A percentile compares a stretch with the other conserved stretches of the same genome.
Evolutionary conservation across 169 alveolate genomes (phyloP).

Genomic region (Babesia bovis): DNA sequence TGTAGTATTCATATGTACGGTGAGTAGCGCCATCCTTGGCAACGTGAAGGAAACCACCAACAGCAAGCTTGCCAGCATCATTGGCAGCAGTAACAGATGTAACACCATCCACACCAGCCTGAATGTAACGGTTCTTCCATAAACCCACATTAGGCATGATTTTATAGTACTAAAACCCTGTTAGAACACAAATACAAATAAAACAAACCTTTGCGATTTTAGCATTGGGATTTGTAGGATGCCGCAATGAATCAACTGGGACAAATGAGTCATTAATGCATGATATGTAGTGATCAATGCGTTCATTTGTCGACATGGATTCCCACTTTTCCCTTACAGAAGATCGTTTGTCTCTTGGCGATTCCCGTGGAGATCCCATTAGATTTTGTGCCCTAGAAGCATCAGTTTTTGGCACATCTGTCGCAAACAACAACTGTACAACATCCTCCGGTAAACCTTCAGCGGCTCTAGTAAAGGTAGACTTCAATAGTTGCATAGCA

Average conservation of each 20-base stretch:
- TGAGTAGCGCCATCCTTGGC: constrained; percentile 64
- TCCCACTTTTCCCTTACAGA: constrained; percentile 30
- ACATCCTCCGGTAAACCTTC: constrained; percentile 28
- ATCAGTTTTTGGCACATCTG: background rate
- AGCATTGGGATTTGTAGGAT: constrained; percentile 50
- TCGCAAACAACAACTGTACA: background rate
- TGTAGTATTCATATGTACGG: constrained; percentile 56
- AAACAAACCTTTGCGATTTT: constrained; percentile 54
- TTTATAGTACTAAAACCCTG: constrained; percentile 31
- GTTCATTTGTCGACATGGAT: constrained; percentile 36
- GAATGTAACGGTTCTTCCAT: constrained; percentile 64
- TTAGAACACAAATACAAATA: background rate
- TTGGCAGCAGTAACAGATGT: constrained; percentile 19
- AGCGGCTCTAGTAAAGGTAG: background rate
- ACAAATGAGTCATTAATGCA: constrained; percentile 48
- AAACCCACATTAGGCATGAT: constrained; percentile 53
- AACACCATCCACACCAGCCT: constrained; percentile 66
- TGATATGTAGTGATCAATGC: constrained; percentile 24
- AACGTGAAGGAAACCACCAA: constrained; percentile 39
- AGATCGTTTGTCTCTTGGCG: background rate
- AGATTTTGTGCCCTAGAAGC: background rate
- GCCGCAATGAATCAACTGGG: constrained; percentile 10
- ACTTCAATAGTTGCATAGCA: constrained; percentile 1
- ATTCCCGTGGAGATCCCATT: background rate
- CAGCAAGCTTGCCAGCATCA: constrained; percentile 39